These are phyloP conservation scores for Trypanosoma mega DNA, from an alignment of 208 protist species.

Conservation along the genomic window DNA sequence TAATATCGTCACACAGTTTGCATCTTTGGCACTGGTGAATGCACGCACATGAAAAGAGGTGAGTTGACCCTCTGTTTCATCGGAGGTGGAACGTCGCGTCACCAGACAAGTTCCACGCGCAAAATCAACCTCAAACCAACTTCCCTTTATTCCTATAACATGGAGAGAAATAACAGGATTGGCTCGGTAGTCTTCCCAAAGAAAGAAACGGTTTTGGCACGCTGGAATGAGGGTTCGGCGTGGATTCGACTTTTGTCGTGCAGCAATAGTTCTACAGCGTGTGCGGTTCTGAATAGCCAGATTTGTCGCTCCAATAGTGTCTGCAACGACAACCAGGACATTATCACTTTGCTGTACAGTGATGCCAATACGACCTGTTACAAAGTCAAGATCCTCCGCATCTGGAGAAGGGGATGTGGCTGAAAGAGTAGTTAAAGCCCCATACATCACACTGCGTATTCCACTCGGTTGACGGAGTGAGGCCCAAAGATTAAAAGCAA, in stretches of 20 bases:
- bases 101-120: constrained; percentile 60
- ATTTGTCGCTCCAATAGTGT: constrained; percentile 55
- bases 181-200: constrained; percentile 68
- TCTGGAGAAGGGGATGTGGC: constrained; percentile 18
- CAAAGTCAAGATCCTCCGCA: constrained; percentile 40
- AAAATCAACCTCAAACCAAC: constrained; percentile 84
- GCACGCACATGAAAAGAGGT: constrained; percentile 55
- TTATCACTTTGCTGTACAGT: constrained; percentile 56
- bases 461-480: constrained; percentile 37
- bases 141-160: constrained; percentile 54
- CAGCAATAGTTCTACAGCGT: constrained; percentile 43
- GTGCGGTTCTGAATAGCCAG: constrained; percentile 75
- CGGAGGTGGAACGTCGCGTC: constrained; percentile 31
- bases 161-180: constrained; percentile 62
- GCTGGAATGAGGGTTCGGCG: constrained; percentile 61
- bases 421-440: neutral
- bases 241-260: constrained; percentile 57
- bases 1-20: constrained; percentile 55
- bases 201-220: constrained; percentile 72
- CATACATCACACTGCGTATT: constrained; percentile 41
- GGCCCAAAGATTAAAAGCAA: constrained; percentile 76
- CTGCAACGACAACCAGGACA: constrained; percentile 59
- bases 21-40: constrained; percentile 52
- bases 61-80: constrained; percentile 8
- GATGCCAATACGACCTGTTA: constrained; percentile 70